Conservation (phyloP, 345 rosid genomes). For the Populus deltoides region DNA sequence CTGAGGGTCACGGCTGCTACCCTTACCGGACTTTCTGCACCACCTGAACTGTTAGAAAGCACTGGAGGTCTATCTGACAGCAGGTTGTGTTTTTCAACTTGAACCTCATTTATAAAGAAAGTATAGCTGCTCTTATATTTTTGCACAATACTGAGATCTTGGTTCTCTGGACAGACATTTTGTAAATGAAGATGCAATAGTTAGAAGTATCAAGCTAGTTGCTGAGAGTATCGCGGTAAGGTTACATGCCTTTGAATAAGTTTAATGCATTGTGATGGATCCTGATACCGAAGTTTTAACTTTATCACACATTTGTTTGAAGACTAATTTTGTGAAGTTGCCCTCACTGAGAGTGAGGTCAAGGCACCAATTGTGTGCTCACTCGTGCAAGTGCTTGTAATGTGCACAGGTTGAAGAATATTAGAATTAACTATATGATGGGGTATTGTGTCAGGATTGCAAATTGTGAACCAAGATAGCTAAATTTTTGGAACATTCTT, state of each 20-base stretch:
- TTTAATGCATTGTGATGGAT: not conserved
- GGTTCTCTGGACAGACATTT: slow-evolving; percentile 49
- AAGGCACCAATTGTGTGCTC: not conserved
- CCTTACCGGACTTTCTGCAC: slow-evolving; percentile 66
- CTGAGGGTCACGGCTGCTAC: slow-evolving; percentile 95
- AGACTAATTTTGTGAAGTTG: not conserved
- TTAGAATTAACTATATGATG: not conserved
- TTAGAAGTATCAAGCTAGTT: slow-evolving; percentile 72
- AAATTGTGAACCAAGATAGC: not conserved
- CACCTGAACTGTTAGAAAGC: slow-evolving; percentile 74
- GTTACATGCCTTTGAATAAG: not conserved
- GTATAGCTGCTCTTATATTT: not conserved
- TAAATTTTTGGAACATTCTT: not conserved
- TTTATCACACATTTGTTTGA: slow-evolving; percentile 1
- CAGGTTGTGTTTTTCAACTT: slow-evolving; percentile 47
- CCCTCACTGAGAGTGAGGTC: not conserved
- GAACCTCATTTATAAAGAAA: not conserved
- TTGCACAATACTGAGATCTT: slow-evolving; percentile 17
- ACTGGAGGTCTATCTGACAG: slow-evolving; percentile 78
- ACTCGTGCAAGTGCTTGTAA: not conserved
- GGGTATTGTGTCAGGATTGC: not conserved
- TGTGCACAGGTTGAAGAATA: not conserved
- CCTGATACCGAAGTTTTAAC: slow-evolving; percentile 7
- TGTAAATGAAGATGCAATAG: slow-evolving; percentile 61
- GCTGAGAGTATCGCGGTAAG: slow-evolving; percentile 95